Evolutionary conservation across 352 stramenopile genomes (phyloP), one percentile per base, ranked within the genome.

Genomic region (Phytophthora boehmeriae): DNA sequence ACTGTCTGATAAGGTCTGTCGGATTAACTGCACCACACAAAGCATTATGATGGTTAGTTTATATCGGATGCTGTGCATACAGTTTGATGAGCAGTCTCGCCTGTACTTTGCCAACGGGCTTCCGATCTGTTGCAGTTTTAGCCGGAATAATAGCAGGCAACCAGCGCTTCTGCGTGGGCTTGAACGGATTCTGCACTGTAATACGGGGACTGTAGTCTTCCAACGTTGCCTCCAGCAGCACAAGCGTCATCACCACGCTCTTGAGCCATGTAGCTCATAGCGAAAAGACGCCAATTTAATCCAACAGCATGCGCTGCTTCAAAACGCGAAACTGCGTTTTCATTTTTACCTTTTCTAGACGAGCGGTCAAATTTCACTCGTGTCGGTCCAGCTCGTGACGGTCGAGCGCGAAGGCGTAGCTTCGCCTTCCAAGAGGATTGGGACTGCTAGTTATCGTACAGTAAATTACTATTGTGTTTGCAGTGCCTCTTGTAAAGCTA

Each of bases 181-280:
- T 71, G 55, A 74, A 74, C 25, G 66, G 66, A 59, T 74, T 74
- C 51, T 47, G 56, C 38, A 68, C 61, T 0, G 39, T 34, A 17
- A 36, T 27, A 8, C 30, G 46, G 32, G 66, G 51, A 45, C 38
- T 64, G 20, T 67, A 75, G 25, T 75, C 70, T 19, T 51, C 32
- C 34, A 76, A 59, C 50, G 51, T 39, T n/a, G 71, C 66, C 38
- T 79, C 66, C 46, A 79, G 34, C 19, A 79, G 17, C 17, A 79
- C 55, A 1, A 60, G 53, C 13, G 46, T 55, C 59, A 75, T 71
- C 25, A 9, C 20, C 20, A 32, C 19, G n/a, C 22, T 25, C 19
- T 35, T 64, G 34, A 47, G 20, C 34, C 52, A 57, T 59, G 17
- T 39, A 42, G 23, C 41, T 48, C 19, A 5, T 25, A 36, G 41